These are phyloP conservation scores for Perkinsus marinus DNA, from an alignment of 169 alveolate species.

Conservation along the genomic window DNA sequence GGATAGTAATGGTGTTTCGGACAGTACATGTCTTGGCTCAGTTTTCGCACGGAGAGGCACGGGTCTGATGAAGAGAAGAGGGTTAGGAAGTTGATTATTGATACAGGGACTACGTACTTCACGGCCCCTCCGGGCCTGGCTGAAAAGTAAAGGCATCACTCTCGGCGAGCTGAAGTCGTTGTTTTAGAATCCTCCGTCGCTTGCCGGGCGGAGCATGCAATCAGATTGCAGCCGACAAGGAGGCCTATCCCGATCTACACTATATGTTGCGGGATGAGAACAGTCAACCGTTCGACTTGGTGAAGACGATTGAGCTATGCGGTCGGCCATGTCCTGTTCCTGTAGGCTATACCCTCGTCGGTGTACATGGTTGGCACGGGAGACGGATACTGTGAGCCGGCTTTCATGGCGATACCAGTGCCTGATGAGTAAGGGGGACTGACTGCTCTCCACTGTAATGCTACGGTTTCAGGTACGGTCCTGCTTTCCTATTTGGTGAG, in stretches of 20 bases:
- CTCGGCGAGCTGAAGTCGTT: neutral
- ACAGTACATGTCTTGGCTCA: neutral
- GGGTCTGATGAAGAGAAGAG: neutral
- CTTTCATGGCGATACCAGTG: neutral
- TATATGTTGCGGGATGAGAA: neutral
- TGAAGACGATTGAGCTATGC: neutral
- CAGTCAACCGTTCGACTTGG: neutral
- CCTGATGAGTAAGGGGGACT: neutral
- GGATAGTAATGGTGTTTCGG: neutral
- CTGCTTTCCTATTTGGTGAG: neutral
- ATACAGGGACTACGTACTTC: neutral
- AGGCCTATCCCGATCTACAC: neutral
- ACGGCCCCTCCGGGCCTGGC: neutral
- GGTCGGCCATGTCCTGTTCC: neutral
- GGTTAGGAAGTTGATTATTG: neutral
- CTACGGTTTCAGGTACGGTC: neutral
- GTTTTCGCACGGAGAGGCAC: neutral
- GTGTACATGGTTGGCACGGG: constrained; percentile 2
- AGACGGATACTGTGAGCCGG: neutral
- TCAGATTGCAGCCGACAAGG: neutral
- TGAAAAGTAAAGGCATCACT: neutral
- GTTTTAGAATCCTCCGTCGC: neutral
- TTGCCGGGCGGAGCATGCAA: neutral
- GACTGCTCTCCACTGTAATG: neutral
- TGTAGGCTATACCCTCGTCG: neutral